Base-by-base conservation (phyloP, 129 eudicot genomes). In the Artemisia annua region DNA sequence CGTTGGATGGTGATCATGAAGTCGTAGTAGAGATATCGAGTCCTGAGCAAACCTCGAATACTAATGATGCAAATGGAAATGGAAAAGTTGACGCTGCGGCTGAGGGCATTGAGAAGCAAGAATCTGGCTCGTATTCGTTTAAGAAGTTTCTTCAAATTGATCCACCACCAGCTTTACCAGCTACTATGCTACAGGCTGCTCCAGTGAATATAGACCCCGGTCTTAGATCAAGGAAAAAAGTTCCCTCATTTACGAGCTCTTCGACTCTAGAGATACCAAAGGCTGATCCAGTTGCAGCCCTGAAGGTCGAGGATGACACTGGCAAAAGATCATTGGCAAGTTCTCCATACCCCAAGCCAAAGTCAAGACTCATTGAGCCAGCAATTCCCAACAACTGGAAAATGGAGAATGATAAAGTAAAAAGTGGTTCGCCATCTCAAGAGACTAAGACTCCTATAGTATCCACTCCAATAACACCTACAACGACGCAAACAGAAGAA, bases 351-450 rank as follows among this genome's bases (percentile, higher is more conserved):
- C 83, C 79, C 1, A 84, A 70, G 77, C 19, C 86, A 13, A 84
- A 84, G 79, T 84, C 92, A 66, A 73, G 92, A 70, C 39, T 87
- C 53, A 66, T 66, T 58, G 89, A 87, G 70, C 89, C 89, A 26
- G 48, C 79, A 17, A 51, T 71, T 68, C 76, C 82, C 15, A 71
- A 63, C 75, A 76, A 15, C 61, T 15, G 70, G 76, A 63, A 62
- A 19, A 49, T 63, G 14, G 77, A 7, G 15, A 62, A 57, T 13
- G 77, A 12, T 56, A 73, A 77, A 66, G 65, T 32, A 52, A 52
- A 11, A 60, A 80, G 35, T 30, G 83, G 57, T 28, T 73, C 87
- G 53, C 82, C 91, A 63, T 63, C 67, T n/a, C 57, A 52, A 19
- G 76, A 64, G 39, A 22, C 53, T 22, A 64, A 56, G 13, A 32